These are phyloP conservation scores for Dunaliella sp. DNA, from an alignment of 139 green algal species.

Conservation along the genomic window DNA sequence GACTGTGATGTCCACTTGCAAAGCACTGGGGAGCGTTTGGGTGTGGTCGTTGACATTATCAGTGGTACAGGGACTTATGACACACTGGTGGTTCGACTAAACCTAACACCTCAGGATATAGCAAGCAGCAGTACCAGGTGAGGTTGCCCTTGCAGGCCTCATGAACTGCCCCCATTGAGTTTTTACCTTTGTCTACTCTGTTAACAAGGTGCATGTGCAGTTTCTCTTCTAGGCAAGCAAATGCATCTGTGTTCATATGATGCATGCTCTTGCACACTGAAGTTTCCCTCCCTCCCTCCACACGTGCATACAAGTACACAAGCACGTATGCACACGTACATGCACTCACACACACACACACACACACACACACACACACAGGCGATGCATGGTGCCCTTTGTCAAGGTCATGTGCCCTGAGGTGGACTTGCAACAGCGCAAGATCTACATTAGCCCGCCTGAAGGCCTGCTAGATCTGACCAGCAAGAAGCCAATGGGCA, in stretches of 20 bases:
- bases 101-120: conserved; percentile 29
- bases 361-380: conserved; percentile 15
- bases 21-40: conserved; percentile 19
- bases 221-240: too few relatives aligned
- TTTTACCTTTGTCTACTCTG: too few relatives aligned
- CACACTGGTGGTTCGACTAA: conserved; percentile 36
- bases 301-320: too few relatives aligned
- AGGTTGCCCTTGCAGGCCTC: too few relatives aligned
- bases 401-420: conserved; percentile 37
- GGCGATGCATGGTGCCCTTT: conserved; percentile 42
- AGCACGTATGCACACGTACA: too few relatives aligned
- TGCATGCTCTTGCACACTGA: too few relatives aligned
- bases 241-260: too few relatives aligned
- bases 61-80: conserved; percentile 43
- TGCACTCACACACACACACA: not conserved
- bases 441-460: conserved; percentile 30
- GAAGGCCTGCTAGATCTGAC: conserved; percentile 43
- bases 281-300: too few relatives aligned
- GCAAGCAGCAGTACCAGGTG: conserved; percentile 21
- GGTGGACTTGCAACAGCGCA: conserved; percentile 21
- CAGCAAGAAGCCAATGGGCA: conserved; percentile 16
- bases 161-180: too few relatives aligned
- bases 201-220: too few relatives aligned
- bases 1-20: conserved; percentile 15
- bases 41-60: conserved; percentile 37